Conservation (phyloP, 441 rosid genomes). For the Sinapis alba region DNA sequence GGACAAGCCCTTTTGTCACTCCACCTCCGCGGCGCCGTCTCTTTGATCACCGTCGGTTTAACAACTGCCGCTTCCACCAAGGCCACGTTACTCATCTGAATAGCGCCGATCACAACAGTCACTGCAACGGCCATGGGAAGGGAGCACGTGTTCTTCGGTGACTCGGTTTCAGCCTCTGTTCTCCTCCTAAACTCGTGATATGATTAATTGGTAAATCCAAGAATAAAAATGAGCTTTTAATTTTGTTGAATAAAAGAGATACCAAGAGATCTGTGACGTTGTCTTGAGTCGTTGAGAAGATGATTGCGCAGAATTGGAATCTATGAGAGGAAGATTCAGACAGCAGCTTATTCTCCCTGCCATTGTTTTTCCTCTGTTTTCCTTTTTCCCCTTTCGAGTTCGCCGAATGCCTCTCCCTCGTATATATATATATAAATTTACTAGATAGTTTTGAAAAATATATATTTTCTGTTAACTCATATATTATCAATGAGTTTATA, state of each 20-base stretch:
- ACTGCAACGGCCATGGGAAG: not conserved
- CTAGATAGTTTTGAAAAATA: not conserved
- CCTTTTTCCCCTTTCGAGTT: not conserved
- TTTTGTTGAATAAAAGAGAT: not conserved
- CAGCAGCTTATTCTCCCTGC: constrained; percentile 44
- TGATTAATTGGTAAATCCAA: not conserved
- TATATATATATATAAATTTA: not conserved
- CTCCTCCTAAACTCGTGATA: constrained; percentile 10
- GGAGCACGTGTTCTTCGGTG: constrained; percentile 14
- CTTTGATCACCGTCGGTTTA: constrained; percentile 26
- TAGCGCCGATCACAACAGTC: not conserved
- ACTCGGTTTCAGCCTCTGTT: constrained; percentile 25
- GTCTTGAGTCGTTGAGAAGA: constrained; percentile 9
- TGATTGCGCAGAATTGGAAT: constrained; percentile 9
- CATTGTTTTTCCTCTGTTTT: constrained; percentile 23
- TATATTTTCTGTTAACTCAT: not conserved
- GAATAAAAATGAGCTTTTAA: not conserved
- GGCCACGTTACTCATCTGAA: constrained; percentile 22
- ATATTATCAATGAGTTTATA: too few species aligned
- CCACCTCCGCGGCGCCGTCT: constrained; percentile 54
- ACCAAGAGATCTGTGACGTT: constrained; percentile 34
- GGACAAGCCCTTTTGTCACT: constrained; percentile 65
- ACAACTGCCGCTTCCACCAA: constrained; percentile 22
- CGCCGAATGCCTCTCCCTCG: not conserved
- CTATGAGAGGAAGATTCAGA: constrained; percentile 45